Conservation (phyloP, 768 basidiomycete genomes). For the Glaciozyma martinii region DNA sequence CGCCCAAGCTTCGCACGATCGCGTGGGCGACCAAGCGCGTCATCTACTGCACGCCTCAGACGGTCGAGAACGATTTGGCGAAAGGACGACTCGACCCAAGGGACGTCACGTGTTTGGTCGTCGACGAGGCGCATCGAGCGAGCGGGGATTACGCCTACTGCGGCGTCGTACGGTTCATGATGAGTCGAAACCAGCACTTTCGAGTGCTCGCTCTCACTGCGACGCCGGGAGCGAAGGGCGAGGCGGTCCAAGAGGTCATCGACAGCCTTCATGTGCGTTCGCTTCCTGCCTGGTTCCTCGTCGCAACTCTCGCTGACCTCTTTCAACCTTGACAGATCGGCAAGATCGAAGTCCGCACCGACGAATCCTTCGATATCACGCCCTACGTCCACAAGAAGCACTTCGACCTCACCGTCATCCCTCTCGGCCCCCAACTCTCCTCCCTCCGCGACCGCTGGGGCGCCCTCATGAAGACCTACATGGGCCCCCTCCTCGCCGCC, state of each 20-base stretch:
- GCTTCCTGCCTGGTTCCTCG: neutral
- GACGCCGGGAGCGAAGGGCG: conserved; percentile 77
- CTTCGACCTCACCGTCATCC: conserved; percentile 53
- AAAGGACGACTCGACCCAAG: conserved; percentile 63
- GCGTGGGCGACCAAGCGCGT: conserved; percentile 36
- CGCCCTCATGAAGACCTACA: conserved; percentile 60
- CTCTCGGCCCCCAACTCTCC: conserved; percentile 58
- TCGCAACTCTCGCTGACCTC: neutral
- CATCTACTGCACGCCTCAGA: conserved; percentile 49
- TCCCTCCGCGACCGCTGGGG: conserved; percentile 60
- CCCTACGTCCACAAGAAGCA: conserved; percentile 85
- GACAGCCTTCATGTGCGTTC: conserved; percentile 61
- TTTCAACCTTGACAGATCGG: conserved; percentile 49
- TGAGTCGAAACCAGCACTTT: conserved; percentile 89
- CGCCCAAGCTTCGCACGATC: conserved; percentile 49
- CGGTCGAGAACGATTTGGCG: conserved; percentile 73
- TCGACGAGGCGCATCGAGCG: conserved; percentile 86
- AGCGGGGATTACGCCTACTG: conserved; percentile 65
- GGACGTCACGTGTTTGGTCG: conserved; percentile 76
- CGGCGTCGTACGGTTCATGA: conserved; percentile 67
- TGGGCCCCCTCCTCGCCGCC: conserved; percentile 15
- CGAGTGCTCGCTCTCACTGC: conserved; percentile 88
- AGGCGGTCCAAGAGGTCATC: conserved; percentile 81
- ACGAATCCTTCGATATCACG: conserved; percentile 75
- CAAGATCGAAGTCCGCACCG: conserved; percentile 86